Percentiles rank a stretch among this genome's conserved stretches.
Conservation (phyloP, 2,329 filamentous ascomycete species). For the Tolypocladium guangdongense region DNA sequence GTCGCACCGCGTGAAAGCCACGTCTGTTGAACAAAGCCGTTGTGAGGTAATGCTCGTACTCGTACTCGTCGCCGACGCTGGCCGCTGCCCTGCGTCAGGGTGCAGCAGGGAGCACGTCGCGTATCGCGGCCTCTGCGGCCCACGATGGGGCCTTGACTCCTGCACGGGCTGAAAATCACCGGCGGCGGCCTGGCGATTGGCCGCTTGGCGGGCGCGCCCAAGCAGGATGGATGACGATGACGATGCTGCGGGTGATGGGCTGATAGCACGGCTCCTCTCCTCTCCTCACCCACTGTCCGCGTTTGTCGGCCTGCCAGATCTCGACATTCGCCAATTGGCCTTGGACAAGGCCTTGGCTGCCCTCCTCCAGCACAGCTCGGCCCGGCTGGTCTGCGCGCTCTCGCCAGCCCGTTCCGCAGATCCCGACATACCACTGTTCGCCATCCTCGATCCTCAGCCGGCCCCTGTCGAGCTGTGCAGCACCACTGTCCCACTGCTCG, state of each 20-base stretch:
- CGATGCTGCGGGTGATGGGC: neutral
- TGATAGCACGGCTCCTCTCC: neutral
- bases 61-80: no score
- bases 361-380: neutral
- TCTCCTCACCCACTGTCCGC: no score
- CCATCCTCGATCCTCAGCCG: neutral
- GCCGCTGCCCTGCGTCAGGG: no score
- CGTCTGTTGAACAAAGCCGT: neutral
- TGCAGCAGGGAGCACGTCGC: neutral
- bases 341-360: neutral
- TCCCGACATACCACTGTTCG: neutral
- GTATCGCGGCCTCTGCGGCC: neutral
- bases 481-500: neutral
- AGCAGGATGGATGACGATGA: neutral
- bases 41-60: no score
- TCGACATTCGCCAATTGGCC: neutral
- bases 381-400: neutral
- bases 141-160: neutral
- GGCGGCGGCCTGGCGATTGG: neutral
- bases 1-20: neutral
- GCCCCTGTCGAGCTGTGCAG: neutral
- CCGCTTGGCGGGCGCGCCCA: neutral
- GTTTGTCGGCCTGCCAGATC: neutral
- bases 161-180: neutral
- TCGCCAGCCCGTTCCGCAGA: neutral